A percentile compares a stretch with the other conserved stretches of the same genome.
Evolutionary conservation across 257 asterid species (phyloP).

Genomic region (Solanum verrucosum): DNA sequence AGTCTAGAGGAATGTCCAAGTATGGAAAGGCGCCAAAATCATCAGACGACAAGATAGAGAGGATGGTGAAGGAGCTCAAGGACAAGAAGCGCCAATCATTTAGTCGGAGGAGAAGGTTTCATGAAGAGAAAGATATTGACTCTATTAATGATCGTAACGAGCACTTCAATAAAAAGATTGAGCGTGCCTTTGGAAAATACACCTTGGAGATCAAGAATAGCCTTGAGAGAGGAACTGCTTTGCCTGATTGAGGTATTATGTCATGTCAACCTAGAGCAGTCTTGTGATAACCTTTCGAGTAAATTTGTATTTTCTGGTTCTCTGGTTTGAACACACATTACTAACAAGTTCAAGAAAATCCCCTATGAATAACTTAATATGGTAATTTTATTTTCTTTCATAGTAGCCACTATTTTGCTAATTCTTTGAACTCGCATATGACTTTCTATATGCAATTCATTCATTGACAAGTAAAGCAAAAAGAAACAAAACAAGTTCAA

Average conservation of each 20-base stretch:
- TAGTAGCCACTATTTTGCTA: background rate
- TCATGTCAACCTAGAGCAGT: background rate
- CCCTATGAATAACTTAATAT: no score
- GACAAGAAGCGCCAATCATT: slow-evolving; percentile 72
- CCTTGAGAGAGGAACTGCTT: slow-evolving; percentile 72
- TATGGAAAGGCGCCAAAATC: no score
- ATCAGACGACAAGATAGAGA: slow-evolving; percentile 67
- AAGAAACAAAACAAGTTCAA: background rate
- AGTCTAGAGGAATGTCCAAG: no score
- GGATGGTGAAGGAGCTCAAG: slow-evolving; percentile 80
- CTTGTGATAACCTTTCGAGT: background rate
- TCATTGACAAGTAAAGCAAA: background rate
- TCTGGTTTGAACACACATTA: no score
- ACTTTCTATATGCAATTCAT: background rate
- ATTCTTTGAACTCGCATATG: background rate
- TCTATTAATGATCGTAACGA: slow-evolving; percentile 52
- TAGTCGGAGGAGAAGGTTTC: slow-evolving; percentile 89
- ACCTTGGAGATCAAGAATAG: slow-evolving; percentile 92
- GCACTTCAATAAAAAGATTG: slow-evolving; percentile 93
- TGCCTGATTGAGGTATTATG: slow-evolving; percentile 34
- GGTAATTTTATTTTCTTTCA: no score
- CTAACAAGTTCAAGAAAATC: no score
- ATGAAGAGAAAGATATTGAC: slow-evolving; percentile 93
- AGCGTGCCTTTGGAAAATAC: slow-evolving; percentile 90
- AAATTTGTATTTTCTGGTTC: no score